These are phyloP conservation scores for Leucosporidium creatinivorum DNA, from an alignment of 768 basidiomycete species.

Conservation along the genomic window DNA sequence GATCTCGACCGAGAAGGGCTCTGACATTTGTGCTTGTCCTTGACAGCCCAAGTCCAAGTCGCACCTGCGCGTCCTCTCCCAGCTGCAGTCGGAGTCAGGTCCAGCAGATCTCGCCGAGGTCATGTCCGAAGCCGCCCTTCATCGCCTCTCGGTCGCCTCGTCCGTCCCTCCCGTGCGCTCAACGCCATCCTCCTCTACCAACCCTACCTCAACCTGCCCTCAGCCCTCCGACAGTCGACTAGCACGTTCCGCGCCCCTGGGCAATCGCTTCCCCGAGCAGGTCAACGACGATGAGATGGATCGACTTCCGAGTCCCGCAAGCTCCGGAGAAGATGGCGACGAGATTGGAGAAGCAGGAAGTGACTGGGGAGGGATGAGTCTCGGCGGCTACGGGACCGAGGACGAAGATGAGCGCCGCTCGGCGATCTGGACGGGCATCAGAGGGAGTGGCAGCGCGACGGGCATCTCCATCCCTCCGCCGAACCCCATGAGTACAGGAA, in stretches of 20 bases:
- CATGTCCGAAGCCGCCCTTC: constrained; percentile 34
- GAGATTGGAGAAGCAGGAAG: constrained; percentile 13
- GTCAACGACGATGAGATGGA: constrained; percentile 2
- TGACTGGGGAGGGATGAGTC: constrained; percentile 27
- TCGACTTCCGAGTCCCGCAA: not conserved
- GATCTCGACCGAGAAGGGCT: not conserved
- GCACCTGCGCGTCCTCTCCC: constrained; percentile 30
- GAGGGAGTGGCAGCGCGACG: constrained; percentile 12
- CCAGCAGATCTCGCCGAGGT: constrained; percentile 32
- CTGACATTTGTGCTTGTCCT: not conserved
- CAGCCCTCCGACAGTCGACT: not conserved
- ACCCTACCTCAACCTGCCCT: not conserved
- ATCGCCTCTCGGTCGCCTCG: constrained; percentile 26
- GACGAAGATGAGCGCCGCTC: constrained; percentile 19
- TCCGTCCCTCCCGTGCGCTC: constrained; percentile 19
- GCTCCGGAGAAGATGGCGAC: constrained; percentile 3
- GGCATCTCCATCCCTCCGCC: not conserved
- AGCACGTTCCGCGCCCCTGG: constrained; percentile 8
- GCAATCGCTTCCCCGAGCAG: constrained; percentile 28
- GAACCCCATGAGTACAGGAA: not conserved
- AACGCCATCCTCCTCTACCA: not conserved
- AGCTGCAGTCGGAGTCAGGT: constrained; percentile 18
- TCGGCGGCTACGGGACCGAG: constrained; percentile 22
- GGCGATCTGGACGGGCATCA: constrained; percentile 30
- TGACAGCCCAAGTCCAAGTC: constrained; percentile 35